These are phyloP conservation scores for Leishmania tarentolae DNA, from an alignment of 208 protist species.

Conservation along the genomic window DNA sequence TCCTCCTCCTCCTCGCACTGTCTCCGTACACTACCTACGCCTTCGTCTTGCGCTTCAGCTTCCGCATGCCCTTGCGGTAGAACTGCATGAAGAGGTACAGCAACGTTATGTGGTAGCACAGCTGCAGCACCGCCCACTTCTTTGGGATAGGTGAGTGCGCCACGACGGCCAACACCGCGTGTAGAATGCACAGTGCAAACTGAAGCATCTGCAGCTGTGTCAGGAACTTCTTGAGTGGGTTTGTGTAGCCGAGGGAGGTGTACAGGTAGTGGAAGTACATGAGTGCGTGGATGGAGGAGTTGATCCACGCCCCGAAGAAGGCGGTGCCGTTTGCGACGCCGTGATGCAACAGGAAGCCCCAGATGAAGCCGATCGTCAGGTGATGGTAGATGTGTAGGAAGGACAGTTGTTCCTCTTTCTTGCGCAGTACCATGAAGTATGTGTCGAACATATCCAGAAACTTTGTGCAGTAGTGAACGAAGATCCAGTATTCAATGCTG, in stretches of 20 bases:
- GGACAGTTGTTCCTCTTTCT: constrained; percentile 84
- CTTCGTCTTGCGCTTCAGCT: constrained; percentile 26
- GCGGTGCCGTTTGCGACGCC: constrained; percentile 87
- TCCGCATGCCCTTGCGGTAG: constrained; percentile 47
- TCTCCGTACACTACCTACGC: neutral
- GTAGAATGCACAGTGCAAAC: constrained; percentile 84
- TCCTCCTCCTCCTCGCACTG: neutral
- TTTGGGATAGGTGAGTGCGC: constrained; percentile 64
- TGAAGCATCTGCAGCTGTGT: constrained; percentile 90
- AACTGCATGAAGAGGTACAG: constrained; percentile 86
- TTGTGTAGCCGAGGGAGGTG: constrained; percentile 81
- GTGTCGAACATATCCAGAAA: constrained; percentile 92
- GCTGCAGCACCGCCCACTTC: constrained; percentile 66
- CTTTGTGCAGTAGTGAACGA: constrained; percentile 90
- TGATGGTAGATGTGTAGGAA: constrained; percentile 94
- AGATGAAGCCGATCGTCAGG: constrained; percentile 85
- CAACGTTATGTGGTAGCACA: constrained; percentile 86
- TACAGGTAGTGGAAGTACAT: constrained; percentile 94
- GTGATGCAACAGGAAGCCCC: constrained; percentile 84
- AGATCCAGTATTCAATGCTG: constrained; percentile 81
- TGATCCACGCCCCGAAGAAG: constrained; percentile 90
- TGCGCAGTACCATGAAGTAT: constrained; percentile 88
- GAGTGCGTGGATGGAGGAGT: constrained; percentile 86
- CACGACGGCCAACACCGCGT: constrained; percentile 68
- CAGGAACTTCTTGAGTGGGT: constrained; percentile 87